Conservation (phyloP, 345 rosid genomes). For the Nephelium lappaceum region DNA sequence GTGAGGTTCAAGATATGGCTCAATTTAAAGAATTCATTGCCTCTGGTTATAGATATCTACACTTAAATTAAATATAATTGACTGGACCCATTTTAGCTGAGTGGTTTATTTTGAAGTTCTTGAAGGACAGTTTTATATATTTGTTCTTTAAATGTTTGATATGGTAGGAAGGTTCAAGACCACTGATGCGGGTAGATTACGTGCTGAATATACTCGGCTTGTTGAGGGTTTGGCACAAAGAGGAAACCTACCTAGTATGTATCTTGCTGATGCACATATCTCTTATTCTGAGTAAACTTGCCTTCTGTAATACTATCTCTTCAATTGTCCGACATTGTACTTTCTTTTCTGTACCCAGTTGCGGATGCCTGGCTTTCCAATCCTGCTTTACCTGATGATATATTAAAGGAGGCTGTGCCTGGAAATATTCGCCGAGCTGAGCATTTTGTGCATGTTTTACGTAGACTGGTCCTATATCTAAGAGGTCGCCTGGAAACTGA, state of each 20-base stretch:
- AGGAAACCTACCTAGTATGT: constrained; percentile 83
- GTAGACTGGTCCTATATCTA: constrained; percentile 85
- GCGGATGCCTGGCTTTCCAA: constrained; percentile 92
- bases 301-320: neutral
- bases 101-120: constrained; percentile 5
- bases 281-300: neutral
- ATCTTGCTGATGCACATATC: constrained; percentile 1
- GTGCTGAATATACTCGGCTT: constrained; percentile 89
- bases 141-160: constrained; percentile 45
- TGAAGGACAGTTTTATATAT: constrained; percentile 30
- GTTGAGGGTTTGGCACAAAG: constrained; percentile 94
- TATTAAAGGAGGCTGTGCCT: constrained; percentile 92
- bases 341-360: constrained; percentile 40
- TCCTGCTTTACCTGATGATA: constrained; percentile 98
- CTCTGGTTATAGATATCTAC: neutral
- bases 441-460: constrained; percentile 89
- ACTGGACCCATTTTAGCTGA: constrained; percentile 11
- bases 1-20: neutral
- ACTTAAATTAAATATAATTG: neutral
- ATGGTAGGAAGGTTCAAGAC: constrained; percentile 99
- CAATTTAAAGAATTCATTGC: neutral
- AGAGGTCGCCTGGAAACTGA: constrained; percentile 77
- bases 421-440: constrained; percentile 98
- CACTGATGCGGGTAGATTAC: constrained; percentile 90
- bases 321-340: neutral